Percentiles rank a stretch among this genome's conserved stretches.
phyloP scores from a whole-genome alignment of 225 moss, liverwort and hornwort species.

The Neckera pumila region DNA sequence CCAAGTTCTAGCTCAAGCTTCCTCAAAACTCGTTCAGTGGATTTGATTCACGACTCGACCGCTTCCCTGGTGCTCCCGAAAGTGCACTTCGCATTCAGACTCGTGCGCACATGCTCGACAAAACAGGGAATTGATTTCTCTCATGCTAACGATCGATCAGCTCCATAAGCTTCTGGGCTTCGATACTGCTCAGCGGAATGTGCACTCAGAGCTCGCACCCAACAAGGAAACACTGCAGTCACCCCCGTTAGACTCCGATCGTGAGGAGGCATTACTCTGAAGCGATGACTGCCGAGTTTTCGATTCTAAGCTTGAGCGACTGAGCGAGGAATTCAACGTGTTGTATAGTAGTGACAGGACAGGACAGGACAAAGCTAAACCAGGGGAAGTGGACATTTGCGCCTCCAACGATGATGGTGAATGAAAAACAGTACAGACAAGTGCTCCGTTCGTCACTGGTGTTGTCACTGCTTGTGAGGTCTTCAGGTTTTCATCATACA shows the following conservation, averaged over 20 bases:
- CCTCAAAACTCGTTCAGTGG: not conserved
- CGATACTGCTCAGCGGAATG: not conserved
- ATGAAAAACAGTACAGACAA: not conserved
- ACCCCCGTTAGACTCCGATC: not conserved
- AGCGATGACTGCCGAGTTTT: not conserved
- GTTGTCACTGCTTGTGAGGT: not conserved
- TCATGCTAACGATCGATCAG: not conserved
- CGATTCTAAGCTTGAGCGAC: not conserved
- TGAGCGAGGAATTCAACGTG: not conserved
- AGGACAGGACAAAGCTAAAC: not conserved
- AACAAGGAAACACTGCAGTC: not conserved
- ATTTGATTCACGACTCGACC: not conserved
- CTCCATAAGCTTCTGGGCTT: not conserved
- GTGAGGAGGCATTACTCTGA: too few species aligned
- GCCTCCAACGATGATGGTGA: too few species aligned
- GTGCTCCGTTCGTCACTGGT: too few species aligned
- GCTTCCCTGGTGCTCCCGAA: not conserved
- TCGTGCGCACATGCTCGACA: not conserved
- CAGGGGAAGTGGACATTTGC: not conserved
- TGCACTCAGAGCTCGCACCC: not conserved
- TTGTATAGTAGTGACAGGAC: too few species aligned
- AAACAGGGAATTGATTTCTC: not conserved
- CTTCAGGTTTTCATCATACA: too few species aligned
- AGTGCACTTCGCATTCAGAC: not conserved
- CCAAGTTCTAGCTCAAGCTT: not conserved